These are phyloP conservation scores for Pleurotus tuber-regium DNA, from an alignment of 768 basidiomycete species.

Conservation along the genomic window DNA sequence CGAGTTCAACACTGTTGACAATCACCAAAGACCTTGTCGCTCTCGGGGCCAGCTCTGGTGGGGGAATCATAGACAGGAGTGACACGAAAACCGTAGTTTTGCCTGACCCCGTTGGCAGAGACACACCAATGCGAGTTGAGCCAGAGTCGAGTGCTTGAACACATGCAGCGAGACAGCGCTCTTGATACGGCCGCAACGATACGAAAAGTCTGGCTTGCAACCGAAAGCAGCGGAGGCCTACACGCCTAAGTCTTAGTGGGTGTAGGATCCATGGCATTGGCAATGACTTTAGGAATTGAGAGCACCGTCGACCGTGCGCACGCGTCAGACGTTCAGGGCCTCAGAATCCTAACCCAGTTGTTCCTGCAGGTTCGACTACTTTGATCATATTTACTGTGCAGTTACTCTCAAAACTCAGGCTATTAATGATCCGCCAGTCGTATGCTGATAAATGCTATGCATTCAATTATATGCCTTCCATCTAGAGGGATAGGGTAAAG, in stretches of 20 bases:
- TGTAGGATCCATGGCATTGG: not conserved
- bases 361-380: too few relatives aligned
- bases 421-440: too few relatives aligned
- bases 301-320: too few relatives aligned
- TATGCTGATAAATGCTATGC: too few relatives aligned
- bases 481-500: constrained; percentile 38
- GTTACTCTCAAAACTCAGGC: too few relatives aligned
- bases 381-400: too few relatives aligned
- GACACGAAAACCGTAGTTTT: constrained; percentile 94
- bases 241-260: not conserved
- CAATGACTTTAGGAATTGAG: too few relatives aligned
- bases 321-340: too few relatives aligned
- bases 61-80: constrained; percentile 62
- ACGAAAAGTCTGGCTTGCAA: constrained; percentile 16
- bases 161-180: constrained; percentile 76
- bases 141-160: constrained; percentile 66
- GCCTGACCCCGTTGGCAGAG: constrained; percentile 79
- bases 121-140: constrained; percentile 76
- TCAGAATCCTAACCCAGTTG: too few relatives aligned
- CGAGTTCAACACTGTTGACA: constrained; percentile 89
- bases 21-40: constrained; percentile 73
- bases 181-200: constrained; percentile 83
- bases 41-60: constrained; percentile 37
- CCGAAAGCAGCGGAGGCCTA: not conserved
- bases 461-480: constrained; percentile 27